Percentiles rank a stretch among this genome's conserved stretches.
Evolutionary conservation across 202 grass and related monocot genomes (phyloP).

Genomic region (Carex sylvatica): DNA sequence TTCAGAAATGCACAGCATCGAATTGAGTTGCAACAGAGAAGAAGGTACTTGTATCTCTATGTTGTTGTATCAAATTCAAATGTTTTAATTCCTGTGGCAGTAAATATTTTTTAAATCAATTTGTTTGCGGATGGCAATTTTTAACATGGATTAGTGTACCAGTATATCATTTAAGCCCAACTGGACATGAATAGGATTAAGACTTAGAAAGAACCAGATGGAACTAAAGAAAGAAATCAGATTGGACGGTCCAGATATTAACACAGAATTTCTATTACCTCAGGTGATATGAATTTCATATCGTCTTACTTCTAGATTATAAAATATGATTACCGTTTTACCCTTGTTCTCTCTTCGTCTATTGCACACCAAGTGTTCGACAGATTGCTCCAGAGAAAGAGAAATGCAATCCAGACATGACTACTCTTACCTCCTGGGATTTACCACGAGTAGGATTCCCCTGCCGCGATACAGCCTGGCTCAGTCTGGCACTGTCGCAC

Average conservation of each 20-base stretch:
- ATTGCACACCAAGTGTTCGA: too few relatives aligned
- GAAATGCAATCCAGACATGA: too few relatives aligned
- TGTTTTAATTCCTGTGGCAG: background rate
- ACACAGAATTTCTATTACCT: too few relatives aligned
- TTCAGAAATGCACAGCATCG: conserved; percentile 90
- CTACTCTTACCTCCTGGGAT: too few relatives aligned
- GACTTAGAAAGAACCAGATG: background rate
- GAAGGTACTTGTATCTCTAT: conserved; percentile 36
- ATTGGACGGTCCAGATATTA: too few relatives aligned
- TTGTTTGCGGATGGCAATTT: conserved; percentile 19
- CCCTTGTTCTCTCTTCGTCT: too few relatives aligned
- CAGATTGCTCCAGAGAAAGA: too few relatives aligned
- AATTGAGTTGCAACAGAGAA: conserved; percentile 72
- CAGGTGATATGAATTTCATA: too few relatives aligned
- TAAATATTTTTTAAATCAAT: background rate
- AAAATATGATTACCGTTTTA: too few relatives aligned
- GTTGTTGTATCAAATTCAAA: background rate
- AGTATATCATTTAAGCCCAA: background rate
- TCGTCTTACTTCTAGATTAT: too few relatives aligned
- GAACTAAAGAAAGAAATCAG: background rate
- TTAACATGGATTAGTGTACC: background rate
- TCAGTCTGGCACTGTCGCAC: conserved; percentile 63
- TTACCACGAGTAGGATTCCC: conserved; percentile 76
- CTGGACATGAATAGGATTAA: background rate
- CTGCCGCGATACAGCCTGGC: conserved; percentile 47